These are phyloP conservation scores for Beauveria scarabaeidicola DNA, from an alignment of 2,329 filamentous ascomycete genomes.

Conservation along the genomic window DNA sequence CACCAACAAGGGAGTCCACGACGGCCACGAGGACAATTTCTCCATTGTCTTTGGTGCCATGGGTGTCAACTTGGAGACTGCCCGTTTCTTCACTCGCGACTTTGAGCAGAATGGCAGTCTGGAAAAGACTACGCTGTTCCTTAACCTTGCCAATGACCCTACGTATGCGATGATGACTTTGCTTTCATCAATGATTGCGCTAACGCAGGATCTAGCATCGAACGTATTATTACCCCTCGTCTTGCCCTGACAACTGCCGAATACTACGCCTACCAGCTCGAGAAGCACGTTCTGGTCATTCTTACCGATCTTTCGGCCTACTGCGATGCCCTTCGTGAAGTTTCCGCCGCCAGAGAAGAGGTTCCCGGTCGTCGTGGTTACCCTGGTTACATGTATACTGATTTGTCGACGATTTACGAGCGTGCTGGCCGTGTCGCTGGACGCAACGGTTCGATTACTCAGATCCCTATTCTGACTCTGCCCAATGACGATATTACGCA, in stretches of 20 bases:
- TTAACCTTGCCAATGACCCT: slow-evolving; percentile 98
- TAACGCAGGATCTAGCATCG: slow-evolving; percentile 55
- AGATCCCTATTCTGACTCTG: slow-evolving; percentile 99
- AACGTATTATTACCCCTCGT: slow-evolving; percentile 99
- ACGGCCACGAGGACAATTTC: slow-evolving; percentile 98
- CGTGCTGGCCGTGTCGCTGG: slow-evolving; percentile 95
- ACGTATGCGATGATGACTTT: slow-evolving; percentile 57
- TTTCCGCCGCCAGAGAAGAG: slow-evolving; percentile 96
- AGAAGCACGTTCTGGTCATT: slow-evolving; percentile 99
- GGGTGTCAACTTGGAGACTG: slow-evolving; percentile 99
- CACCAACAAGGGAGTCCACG: slow-evolving; percentile 89
- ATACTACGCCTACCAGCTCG: slow-evolving; percentile 99
- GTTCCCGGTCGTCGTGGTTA: slow-evolving; percentile 98
- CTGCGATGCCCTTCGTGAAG: slow-evolving; percentile 97
- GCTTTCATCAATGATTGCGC: background rate
- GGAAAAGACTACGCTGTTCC: slow-evolving; percentile 93
- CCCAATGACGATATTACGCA: slow-evolving; percentile 99
- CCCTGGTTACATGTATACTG: slow-evolving; percentile 99
- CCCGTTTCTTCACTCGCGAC: slow-evolving; percentile 95
- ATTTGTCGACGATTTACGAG: slow-evolving; percentile 99
- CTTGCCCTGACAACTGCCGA: slow-evolving; percentile 96
- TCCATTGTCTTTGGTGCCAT: slow-evolving; percentile 99
- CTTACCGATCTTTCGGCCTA: slow-evolving; percentile 96
- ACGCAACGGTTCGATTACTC: slow-evolving; percentile 95
- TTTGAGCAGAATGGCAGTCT: slow-evolving; percentile 99